Evolutionary conservation across 176 grass and related monocot genomes (phyloP).

Genomic region (Oryza officinalis): DNA sequence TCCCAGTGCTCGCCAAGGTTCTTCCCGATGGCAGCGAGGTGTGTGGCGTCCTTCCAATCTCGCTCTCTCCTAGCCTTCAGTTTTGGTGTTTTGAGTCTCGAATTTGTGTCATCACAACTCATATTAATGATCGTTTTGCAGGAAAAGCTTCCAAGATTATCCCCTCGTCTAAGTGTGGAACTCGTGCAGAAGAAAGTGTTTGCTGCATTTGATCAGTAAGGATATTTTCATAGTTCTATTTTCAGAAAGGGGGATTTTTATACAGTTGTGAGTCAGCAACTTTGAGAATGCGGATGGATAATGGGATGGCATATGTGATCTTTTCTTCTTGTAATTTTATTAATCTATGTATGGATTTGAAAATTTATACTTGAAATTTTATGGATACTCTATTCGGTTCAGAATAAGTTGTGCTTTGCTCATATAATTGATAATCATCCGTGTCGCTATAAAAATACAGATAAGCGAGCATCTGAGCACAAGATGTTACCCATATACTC

Average conservation of each 20-base stretch:
- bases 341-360: neutral
- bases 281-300: conserved; percentile 26
- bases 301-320: neutral
- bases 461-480: neutral
- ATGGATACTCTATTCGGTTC: neutral
- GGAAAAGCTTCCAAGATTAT: conserved; percentile 85
- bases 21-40: conserved; percentile 82
- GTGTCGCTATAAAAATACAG: conserved; percentile 8
- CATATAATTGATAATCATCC: neutral
- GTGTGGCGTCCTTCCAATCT: neutral
- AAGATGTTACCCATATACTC: neutral
- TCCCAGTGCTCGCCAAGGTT: conserved; percentile 80
- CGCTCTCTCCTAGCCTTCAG: neutral
- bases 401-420: neutral
- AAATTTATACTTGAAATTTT: neutral
- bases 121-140: conserved; percentile 24
- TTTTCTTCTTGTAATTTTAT: conserved; percentile 14
- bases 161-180: conserved; percentile 84
- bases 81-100: neutral
- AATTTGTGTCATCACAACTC: neutral
- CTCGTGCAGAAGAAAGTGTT: conserved; percentile 90
- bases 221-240: neutral
- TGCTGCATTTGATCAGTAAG: conserved; percentile 66
- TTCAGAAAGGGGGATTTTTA: conserved; percentile 9
- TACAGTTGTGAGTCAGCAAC: neutral